Conservation (phyloP, 176 grass and related monocot genomes). For the Oryza coarctata region DNA sequence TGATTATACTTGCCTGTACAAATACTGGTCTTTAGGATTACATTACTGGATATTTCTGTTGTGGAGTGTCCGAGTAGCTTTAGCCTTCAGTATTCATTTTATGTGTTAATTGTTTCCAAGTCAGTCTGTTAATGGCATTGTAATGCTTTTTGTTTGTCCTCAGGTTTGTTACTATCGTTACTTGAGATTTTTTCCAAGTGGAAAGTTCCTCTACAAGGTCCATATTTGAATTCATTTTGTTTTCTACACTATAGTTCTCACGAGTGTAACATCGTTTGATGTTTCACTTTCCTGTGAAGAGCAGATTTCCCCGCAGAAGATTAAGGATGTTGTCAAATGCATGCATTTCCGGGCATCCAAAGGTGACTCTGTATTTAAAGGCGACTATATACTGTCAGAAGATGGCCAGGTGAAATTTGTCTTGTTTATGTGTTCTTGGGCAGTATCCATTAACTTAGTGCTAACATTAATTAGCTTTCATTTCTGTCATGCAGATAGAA, state of each 20-base stretch:
- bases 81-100: neutral
- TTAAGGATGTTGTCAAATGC: slow-evolving; percentile 91
- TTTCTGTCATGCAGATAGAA: slow-evolving; percentile 60
- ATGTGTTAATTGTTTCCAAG: neutral
- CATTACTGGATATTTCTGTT: neutral
- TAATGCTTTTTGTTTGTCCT: slow-evolving; percentile 11
- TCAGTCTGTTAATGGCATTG: neutral
- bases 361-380: slow-evolving; percentile 83
- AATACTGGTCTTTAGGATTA: neutral
- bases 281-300: slow-evolving; percentile 15
- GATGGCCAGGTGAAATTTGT: slow-evolving; percentile 58
- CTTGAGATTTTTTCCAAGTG: slow-evolving; percentile 82
- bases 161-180: slow-evolving; percentile 96
- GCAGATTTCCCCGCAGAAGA: slow-evolving; percentile 82
- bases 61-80: neutral
- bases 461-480: slow-evolving; percentile 4
- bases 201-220: slow-evolving; percentile 97
- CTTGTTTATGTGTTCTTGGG: slow-evolving; percentile 6
- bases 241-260: neutral
- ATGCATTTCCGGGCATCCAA: slow-evolving; percentile 92
- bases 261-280: slow-evolving; percentile 8
- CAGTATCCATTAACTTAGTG: slow-evolving; percentile 4
- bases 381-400: slow-evolving; percentile 67
- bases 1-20: slow-evolving; percentile 1
- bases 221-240: neutral